These are phyloP conservation scores for Ilyonectria robusta DNA, from an alignment of 2,329 filamentous ascomycete species.

Conservation along the genomic window DNA sequence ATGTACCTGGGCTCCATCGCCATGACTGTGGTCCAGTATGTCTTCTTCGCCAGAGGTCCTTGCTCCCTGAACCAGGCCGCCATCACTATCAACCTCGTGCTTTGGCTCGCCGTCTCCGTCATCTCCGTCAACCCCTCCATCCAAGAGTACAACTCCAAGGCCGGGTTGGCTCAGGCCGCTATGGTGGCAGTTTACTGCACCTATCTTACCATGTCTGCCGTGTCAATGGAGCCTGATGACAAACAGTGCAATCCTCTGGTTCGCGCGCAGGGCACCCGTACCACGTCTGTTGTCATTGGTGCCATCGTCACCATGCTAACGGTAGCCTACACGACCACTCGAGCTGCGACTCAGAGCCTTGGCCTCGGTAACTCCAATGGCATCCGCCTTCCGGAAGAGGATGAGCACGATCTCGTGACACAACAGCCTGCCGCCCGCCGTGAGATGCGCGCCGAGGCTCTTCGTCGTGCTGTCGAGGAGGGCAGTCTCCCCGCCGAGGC, in stretches of 20 bases:
- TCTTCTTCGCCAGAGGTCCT: constrained; percentile 87
- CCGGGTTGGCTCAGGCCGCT: constrained; percentile 95
- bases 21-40: constrained; percentile 97
- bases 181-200: constrained; percentile 99
- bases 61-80: constrained; percentile 98
- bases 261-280: constrained; percentile 87
- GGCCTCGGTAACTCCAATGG: constrained; percentile 69
- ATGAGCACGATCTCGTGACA: constrained; percentile 90
- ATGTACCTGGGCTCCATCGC: constrained; percentile 94
- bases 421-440: constrained; percentile 85
- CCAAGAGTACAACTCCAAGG: constrained; percentile 93
- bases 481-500: constrained; percentile 93
- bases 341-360: constrained; percentile 91
- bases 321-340: constrained; percentile 96
- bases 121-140: constrained; percentile 92
- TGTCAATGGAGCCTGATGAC: constrained; percentile 98
- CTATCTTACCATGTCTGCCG: constrained; percentile 97
- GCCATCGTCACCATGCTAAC: constrained; percentile 97
- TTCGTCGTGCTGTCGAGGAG: constrained; percentile 92
- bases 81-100: constrained; percentile 92
- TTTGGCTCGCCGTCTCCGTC: constrained; percentile 84
- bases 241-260: constrained; percentile 94
- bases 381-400: constrained; percentile 76
- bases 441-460: constrained; percentile 93
- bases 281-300: constrained; percentile 90